Base-by-base conservation (phyloP, 352 stramenopile genomes). In the Phytophthora quininea region DNA sequence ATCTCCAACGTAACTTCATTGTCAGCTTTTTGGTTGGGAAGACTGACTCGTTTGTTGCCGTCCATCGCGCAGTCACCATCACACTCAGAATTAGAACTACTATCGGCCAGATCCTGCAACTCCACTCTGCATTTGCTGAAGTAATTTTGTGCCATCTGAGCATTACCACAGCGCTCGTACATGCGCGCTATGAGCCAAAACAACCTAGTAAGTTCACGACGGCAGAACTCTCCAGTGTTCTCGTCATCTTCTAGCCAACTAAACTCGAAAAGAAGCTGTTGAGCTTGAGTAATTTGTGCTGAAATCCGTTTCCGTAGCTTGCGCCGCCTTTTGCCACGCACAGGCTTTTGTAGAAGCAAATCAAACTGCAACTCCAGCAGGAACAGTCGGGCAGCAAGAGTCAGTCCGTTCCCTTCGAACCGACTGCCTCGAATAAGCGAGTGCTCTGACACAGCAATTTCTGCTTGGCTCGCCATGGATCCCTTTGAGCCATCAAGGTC, bases 351-450 rank as follows among this genome's bases (percentile, higher is more conserved):
- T 0, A 84, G 49, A 30, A 89, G 48, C 35, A 64, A 53, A 62
- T 91, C 82, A 14, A 90, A 76, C 15, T 72, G 82, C 4, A 90
- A 61, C 69, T 92, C 84, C 24, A 92, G 66, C 12, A 91, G 32
- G 40, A 92, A 88, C 30, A 91, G 56, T 9, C 74, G 77, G 7
- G 84, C 66, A 4, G 62, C 35, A 27, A 80, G 55, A 6, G 68
- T 74, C 29, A 91, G 59, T 43, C 70, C 73, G 61, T 71, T 75
- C 19, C 71, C 62, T 64, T 56, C 24, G 32, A 70, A 73, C 14
- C 62, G 62, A 60, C 67, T 76, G 24, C 40, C 59, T 65, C 67
- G 62, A 35, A 58, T 45, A 7, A 70, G 19, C 3, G 67, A 73
- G 29, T 65, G 66, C 19, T 70, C 47, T 9, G 58, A 49, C 64